phyloP scores from a whole-genome alignment of 2,329 filamentous ascomycete genomes.

The Calonectria pauciramosa region DNA sequence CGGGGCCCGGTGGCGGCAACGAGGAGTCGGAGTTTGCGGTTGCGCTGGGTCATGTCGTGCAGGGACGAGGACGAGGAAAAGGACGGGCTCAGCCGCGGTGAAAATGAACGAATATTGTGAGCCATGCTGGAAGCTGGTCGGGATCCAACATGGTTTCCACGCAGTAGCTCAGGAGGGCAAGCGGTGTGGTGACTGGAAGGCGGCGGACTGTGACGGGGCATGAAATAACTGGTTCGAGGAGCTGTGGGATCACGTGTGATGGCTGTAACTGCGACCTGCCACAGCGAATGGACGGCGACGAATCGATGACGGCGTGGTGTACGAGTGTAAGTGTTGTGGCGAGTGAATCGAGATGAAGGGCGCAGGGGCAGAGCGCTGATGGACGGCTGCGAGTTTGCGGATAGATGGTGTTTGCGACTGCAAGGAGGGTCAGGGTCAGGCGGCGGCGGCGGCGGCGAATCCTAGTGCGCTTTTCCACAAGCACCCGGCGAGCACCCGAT shows the following conservation, averaged over 20 bases:
- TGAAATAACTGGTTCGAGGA: constrained; percentile 47
- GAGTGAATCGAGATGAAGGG: constrained; percentile 13
- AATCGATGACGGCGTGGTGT: not conserved
- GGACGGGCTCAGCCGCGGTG: constrained; percentile 48
- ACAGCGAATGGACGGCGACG: not conserved
- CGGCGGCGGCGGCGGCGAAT: constrained; percentile 32
- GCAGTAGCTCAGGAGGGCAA: constrained; percentile 43
- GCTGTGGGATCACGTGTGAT: constrained; percentile 41
- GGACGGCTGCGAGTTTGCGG: constrained; percentile 22
- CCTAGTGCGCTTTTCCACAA: constrained; percentile 40
- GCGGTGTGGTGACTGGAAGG: constrained; percentile 45
- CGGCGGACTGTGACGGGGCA: constrained; percentile 47
- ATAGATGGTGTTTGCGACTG: constrained; percentile 36
- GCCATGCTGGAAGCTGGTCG: constrained; percentile 49
- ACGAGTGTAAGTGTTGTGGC: not conserved
- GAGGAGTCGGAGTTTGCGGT: constrained; percentile 70
- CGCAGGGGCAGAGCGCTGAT: constrained; percentile 21
- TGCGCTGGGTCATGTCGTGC: constrained; percentile 51
- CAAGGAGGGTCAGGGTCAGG: constrained; percentile 32
- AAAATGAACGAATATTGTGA: constrained; percentile 46
- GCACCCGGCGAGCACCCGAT: constrained; percentile 40
- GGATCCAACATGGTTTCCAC: constrained; percentile 49
- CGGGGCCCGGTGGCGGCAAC: constrained; percentile 75
- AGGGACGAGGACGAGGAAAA: constrained; percentile 53
- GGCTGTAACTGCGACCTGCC: constrained; percentile 23